Evolutionary conservation across 148 eudicot genomes (phyloP).

Genomic region (Nepenthes gracilis): DNA sequence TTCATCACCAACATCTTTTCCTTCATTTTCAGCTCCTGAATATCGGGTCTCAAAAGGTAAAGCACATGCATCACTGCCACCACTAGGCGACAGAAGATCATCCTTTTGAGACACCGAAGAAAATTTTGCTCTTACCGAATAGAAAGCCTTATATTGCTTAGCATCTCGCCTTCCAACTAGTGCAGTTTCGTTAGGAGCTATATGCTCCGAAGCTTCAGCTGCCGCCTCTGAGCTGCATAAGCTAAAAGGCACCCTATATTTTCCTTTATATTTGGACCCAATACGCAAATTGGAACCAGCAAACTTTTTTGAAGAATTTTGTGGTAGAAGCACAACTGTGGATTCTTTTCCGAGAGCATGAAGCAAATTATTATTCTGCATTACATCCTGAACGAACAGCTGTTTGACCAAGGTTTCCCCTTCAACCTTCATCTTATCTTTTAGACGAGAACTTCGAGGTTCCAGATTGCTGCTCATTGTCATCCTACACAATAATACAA

Average conservation of each 20-base stretch:
- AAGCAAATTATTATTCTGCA: slow-evolving; percentile 63
- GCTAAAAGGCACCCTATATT: slow-evolving; percentile 36
- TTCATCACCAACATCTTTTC: slow-evolving; percentile 33
- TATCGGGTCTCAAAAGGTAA: slow-evolving; percentile 10
- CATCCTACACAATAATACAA: slow-evolving; percentile 22
- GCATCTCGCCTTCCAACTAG: slow-evolving; percentile 32
- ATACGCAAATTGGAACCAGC: slow-evolving; percentile 35
- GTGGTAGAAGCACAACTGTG: slow-evolving; percentile 71
- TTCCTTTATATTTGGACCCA: slow-evolving; percentile 31
- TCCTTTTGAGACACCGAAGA: slow-evolving; percentile 13
- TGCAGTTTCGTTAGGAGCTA: slow-evolving; percentile 15
- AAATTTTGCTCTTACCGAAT: slow-evolving; percentile 36
- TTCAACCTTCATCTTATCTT: slow-evolving; percentile 78
- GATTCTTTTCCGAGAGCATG: slow-evolving; percentile 67
- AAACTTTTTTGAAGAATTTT: slow-evolving; percentile 47
- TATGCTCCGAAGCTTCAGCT: slow-evolving; percentile 28
- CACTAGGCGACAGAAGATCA: slow-evolving; percentile 9
- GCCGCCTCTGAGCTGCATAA: slow-evolving; percentile 33
- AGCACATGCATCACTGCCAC: slow-evolving; percentile 13
- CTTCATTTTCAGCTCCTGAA: slow-evolving; percentile 20
- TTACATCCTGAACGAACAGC: slow-evolving; percentile 68
- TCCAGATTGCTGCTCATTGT: slow-evolving; percentile 33
- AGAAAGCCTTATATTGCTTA: slow-evolving; percentile 31
- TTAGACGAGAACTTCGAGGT: slow-evolving; percentile 89
- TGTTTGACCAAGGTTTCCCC: slow-evolving; percentile 79